Evolutionary conservation across 768 basidiomycete genomes (phyloP).

Genomic region (Chalciporus pseudorubinellus): DNA sequence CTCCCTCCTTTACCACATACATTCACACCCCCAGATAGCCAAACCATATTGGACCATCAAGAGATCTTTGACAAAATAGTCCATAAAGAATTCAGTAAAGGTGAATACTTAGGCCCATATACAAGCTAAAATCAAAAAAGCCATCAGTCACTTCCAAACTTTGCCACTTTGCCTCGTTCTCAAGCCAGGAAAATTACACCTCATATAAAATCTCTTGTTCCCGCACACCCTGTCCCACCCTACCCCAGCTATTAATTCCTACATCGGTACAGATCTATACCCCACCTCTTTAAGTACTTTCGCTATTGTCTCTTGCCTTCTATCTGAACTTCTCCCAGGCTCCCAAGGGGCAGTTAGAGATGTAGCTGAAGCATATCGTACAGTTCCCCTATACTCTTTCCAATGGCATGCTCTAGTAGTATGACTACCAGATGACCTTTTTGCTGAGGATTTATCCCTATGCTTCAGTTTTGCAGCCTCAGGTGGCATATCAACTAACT

Average conservation of each 20-base stretch:
- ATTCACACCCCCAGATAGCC: not conserved
- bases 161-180: conserved; percentile 28
- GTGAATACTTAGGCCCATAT: not conserved
- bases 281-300: not conserved
- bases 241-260: conserved; percentile 34
- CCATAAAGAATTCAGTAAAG: not conserved
- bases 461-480: conserved; percentile 24
- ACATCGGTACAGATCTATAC: conserved; percentile 24
- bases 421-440: not conserved
- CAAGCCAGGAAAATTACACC: conserved; percentile 24
- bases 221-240: not conserved
- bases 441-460: conserved; percentile 26
- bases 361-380: not conserved
- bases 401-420: conserved; percentile 40
- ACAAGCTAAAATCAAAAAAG: conserved; percentile 1
- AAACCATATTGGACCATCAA: rapidly evolving
- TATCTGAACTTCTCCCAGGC: no score
- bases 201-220: conserved; percentile 34
- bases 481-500: conserved; percentile 24
- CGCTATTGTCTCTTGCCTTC: no score
- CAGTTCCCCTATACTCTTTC: conserved; percentile 23
- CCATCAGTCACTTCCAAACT: conserved; percentile 30
- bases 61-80: not conserved
- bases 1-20: not conserved
- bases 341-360: not conserved